Percentiles rank a stretch among this genome's conserved stretches.
Evolutionary conservation across 192 early-diverging fungal species (phyloP).

Genomic region (Funneliformis mosseae): DNA sequence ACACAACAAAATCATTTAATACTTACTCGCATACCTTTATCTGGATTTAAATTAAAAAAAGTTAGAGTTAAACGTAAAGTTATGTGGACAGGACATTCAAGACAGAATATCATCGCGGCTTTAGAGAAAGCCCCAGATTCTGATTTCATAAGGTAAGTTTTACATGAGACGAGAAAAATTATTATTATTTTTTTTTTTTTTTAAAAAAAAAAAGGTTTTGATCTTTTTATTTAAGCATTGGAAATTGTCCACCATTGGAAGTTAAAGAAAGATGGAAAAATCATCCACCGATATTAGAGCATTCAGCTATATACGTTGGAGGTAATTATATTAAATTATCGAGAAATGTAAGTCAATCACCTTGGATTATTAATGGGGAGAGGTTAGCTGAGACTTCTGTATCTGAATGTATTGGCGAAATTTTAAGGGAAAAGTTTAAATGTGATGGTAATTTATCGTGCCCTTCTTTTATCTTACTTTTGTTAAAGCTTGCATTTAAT

Average conservation of each 20-base stretch:
- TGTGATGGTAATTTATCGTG: slow-evolving; percentile 52
- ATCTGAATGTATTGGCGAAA: slow-evolving; percentile 71
- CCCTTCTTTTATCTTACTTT: neutral
- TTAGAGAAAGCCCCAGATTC: slow-evolving; percentile 43
- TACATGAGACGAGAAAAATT: neutral
- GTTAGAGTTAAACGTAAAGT: slow-evolving; percentile 34
- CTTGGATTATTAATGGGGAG: slow-evolving; percentile 73
- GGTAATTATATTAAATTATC: slow-evolving; percentile 75
- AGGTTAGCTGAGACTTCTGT: slow-evolving; percentile 76
- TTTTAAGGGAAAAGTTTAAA: slow-evolving; percentile 57
- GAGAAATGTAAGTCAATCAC: slow-evolving; percentile 82
- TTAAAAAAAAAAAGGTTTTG: neutral
- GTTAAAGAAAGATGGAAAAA: neutral
- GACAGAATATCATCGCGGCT: slow-evolving; percentile 49
- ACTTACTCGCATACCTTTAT: slow-evolving; percentile 41
- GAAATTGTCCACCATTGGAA: neutral
- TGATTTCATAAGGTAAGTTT: slow-evolving; percentile 48
- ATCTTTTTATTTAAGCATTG: neutral
- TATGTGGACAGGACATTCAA: slow-evolving; percentile 50
- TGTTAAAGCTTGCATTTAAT: neutral
- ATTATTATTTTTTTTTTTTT: slow-evolving; percentile 5
- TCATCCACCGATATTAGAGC: slow-evolving; percentile 14
- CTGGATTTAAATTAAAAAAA: slow-evolving; percentile 19
- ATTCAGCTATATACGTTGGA: slow-evolving; percentile 58
- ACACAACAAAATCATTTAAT: slow-evolving; percentile 59